Base-by-base conservation (phyloP, 1,284 basidiomycete genomes). In the Tremellales sp. region DNA sequence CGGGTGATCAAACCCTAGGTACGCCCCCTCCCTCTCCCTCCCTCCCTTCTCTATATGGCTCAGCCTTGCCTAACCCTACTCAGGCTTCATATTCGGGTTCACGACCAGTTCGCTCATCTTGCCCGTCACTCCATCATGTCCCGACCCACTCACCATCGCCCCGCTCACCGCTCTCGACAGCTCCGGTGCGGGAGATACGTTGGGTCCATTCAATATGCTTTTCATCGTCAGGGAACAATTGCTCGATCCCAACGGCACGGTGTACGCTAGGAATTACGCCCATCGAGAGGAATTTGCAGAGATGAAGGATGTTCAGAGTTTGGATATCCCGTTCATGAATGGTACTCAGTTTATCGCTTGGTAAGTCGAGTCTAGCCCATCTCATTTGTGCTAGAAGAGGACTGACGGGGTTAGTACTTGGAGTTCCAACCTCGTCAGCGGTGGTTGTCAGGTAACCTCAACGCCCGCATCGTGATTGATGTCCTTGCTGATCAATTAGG, bases 131-230 rank as follows among this genome's bases (percentile, higher is more conserved):
- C 33, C 48, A 12, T 49, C 61, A 35, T 65, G 61, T 49, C 62
- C 61, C 1, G 40, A 53, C n/a, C 56, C 58, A 2, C 48, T 62
- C 10, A 45, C 47, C 35, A 42, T 65, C 22, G 46, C 58, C 6
- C 40, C 40, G 23, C 33, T 56, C 15, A 55, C 53, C 3, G 40
- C 57, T 7, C 61, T 52, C 22, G 60, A 60, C 35, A 48, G 10
- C 10, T 33, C 54, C 6, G 39, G 47, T 19, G 53, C 51, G 0
- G 39, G 50, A 2, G 61, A 63, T 48, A 57, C 61, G 1, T 45
- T 47, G 2, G 54, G 54, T 21, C 63, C 61, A 5, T 63, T 61
- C 44, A 62, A 57, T 4, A 56, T 65, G 61, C 44, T 61, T 24
- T 21, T 56, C 21, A 42, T 62, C 23, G 54, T 61, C 8, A 58